Evolutionary conservation across 768 basidiomycete genomes (phyloP).

Genomic region (Baorangia bicolor): DNA sequence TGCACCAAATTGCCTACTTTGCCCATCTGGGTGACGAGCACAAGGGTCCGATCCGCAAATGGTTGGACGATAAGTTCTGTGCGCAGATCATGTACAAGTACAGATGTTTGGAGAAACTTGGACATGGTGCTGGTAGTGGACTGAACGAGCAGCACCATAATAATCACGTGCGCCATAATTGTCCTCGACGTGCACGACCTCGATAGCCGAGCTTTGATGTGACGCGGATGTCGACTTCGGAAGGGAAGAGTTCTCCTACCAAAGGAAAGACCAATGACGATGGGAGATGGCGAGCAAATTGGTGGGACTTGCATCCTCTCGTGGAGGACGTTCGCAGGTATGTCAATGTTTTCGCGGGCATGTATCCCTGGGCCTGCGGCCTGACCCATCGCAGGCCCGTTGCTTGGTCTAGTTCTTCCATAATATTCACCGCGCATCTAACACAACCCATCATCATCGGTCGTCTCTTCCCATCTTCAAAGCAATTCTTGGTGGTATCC

Average conservation of each 20-base stretch:
- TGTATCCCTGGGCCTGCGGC: too few species aligned
- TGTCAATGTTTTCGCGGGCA: constrained; percentile 5
- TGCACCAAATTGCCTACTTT: constrained; percentile 86
- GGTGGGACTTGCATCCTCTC: constrained; percentile 74
- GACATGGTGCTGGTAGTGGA: constrained; percentile 15
- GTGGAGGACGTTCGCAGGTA: constrained; percentile 57
- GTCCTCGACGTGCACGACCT: not conserved
- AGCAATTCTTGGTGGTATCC: constrained; percentile 57
- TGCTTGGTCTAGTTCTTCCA: constrained; percentile 67
- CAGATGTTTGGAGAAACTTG: constrained; percentile 42
- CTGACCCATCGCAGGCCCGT: constrained; percentile 49
- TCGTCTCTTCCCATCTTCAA: constrained; percentile 68
- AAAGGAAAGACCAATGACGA: constrained; percentile 57
- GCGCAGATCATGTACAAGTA: constrained; percentile 49
- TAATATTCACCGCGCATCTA: constrained; percentile 68
- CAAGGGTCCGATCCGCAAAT: constrained; percentile 77
- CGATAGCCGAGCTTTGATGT: not conserved
- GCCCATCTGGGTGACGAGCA: constrained; percentile 88
- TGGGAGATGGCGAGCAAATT: constrained; percentile 57
- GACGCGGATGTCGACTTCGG: constrained; percentile 24
- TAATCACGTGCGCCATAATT: constrained; percentile 1
- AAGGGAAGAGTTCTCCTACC: constrained; percentile 36
- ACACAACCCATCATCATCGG: constrained; percentile 58
- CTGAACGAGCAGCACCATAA: too few species aligned
- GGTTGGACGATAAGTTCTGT: constrained; percentile 80